Base-by-base conservation (phyloP, 1,284 basidiomycete genomes). In the Puccinia polysora region DNA sequence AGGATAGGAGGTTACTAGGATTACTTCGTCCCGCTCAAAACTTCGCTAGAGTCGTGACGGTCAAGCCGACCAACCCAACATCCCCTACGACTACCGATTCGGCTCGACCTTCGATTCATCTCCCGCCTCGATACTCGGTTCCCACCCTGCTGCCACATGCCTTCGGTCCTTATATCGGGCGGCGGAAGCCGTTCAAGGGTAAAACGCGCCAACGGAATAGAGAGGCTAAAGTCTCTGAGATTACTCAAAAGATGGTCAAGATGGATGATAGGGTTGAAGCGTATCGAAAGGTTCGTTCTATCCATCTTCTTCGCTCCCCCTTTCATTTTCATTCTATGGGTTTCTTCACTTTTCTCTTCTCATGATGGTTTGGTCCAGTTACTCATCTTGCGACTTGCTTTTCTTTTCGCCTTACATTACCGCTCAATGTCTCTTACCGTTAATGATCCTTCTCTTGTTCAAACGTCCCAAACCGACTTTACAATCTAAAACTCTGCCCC, bases 211-310 rank as follows among this genome's bases (percentile, higher is more conserved):
- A 69, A 52, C 20, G 67, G 0, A 36, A 56, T 10, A n/a, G 67
- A 5, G 43, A 59, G 7, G 43, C 50, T 4, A 69, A 60, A 28
- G 12, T 69, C 34, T 6, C 25, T 1, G 55, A 58, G 10, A 28
- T 69, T 45, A 56, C 32, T 8, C 40, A 59, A 58, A 56, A 59
- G n/a, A 59, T 69, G 56, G 45, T 38, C 25, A 55, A 45, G 12
- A 59, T 69, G 67, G 67, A 69, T 23, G 45, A 59, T 45, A 45
- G 43, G 25, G 23, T 69, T 47, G 18, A 34, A 5, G 4, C 25
- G n/a, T 69, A 59, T 34, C 32, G 67, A 69, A 49, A 58, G 14
- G 67, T 69, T 50, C 10, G 67, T 69, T 7, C 32, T 69, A 7
- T 49, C 23, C 20, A n/a, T n/a, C n/a, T 63, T 63, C 47, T 10